Base-by-base conservation (phyloP, 768 basidiomycete genomes). In the Zangia roseola region DNA sequence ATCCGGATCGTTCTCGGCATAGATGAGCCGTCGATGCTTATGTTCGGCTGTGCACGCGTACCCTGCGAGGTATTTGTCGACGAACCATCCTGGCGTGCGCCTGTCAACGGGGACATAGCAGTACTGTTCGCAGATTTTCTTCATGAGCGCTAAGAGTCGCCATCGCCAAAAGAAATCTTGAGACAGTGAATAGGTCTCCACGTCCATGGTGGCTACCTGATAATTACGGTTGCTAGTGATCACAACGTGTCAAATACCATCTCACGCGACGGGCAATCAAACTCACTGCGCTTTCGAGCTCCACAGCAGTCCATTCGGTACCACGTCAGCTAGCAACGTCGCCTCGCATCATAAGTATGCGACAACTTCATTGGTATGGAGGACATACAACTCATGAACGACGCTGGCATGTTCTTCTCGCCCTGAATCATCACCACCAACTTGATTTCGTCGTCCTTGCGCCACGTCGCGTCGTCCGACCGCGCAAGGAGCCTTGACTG, bases 141-240 rank as follows among this genome's bases (percentile, higher is more conserved):
- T 56, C 50, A 87, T 74, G 33, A 79, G 56, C 1, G 67, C 69
- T 20, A 79, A 56, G 1, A 81, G 69, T 17, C 75, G 76, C 56
- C 75, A 83, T 35, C 76, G 74, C 31, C 72, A 70, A 35, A 86
- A 60, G 54, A 81, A 86, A 35, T 76, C 72, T 41, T 66, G 65
- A 54, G 82, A 77, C 0, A 52, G 59, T 0, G 57, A 49, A 49
- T 74, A 77, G 0, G 75, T 77, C 14, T 56, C 58, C 6, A 71
- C 62, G 44, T 82, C 73, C 59, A 85, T 70, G 2, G 76, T 73
- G 12, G 63, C 53, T 3, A 86, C 64, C 42, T 70, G 61, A 49
- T 76, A 86, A 1, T 52, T 53, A 12, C 82, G 75, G 12, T 64
- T 52, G 30, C 77, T 80, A 49, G 23, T 4, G 42, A 31, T 53